Base-by-base conservation (phyloP, 352 stramenopile genomes). In the Globisporangium parvum region DNA sequence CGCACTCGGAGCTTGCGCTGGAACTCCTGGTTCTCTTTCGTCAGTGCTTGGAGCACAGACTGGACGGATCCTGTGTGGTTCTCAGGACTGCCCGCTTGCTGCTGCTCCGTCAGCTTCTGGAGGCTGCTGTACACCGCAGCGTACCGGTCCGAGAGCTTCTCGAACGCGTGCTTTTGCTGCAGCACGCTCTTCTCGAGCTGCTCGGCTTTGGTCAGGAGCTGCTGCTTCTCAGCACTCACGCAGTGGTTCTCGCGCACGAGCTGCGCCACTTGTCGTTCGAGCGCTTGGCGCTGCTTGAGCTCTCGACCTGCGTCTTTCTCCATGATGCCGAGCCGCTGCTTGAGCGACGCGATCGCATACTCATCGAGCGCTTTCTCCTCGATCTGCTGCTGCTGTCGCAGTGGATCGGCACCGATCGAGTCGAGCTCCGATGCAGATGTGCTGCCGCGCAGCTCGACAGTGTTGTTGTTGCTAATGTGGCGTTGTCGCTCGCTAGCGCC, bases 21-120 rank as follows among this genome's bases (percentile, higher is more conserved):
- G 8, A 84, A 73, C 24, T 89, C 78, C 28, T 89, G 78, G 47
- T 89, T 91, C 53, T 91, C 78, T 15, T 70, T 67, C n/a, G 73
- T 65, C 14, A 91, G 69, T 1, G 69, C 71, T 33, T 87, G 72
- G 2, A 91, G 53, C 2, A 82, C 69, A 6, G 61, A 67, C 10
- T 91, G 77, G 21, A 75, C 45, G 2, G 65, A 52, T 1, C 31
- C 46, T 2, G 53, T 53, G 53, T 66, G 26, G 46, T 63, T 23
- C 31, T 63, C 63, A 17, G 63, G 47, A 5, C 28, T 47, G 9
- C 37, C 37, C 12, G 48, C 58, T 42, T 69, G 67, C 20, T 67
- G 62, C 15, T 69, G 66, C 23, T 85, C 74, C 2, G 66, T 60
- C 4, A 91, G 60, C 51, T 79, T 88, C 47, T 85, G 68, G 20